Percentiles rank a stretch among this genome's conserved stretches.
Evolutionary conservation across 176 grass and related monocot genomes (phyloP).

Genomic region (Rhynchospora breviuscula): DNA sequence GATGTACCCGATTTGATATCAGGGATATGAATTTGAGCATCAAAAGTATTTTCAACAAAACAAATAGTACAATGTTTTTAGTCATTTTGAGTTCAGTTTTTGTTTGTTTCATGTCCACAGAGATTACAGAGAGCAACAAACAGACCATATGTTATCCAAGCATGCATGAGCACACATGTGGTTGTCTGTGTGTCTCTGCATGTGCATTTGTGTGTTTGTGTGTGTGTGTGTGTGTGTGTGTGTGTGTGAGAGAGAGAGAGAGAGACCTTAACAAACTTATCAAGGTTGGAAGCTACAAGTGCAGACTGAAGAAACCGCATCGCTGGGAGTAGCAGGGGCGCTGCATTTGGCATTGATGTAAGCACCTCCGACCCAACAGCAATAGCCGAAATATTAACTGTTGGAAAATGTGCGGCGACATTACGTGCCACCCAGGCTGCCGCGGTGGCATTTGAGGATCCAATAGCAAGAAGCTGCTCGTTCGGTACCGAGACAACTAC

Average conservation of each 20-base stretch:
- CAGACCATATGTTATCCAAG: too few species aligned
- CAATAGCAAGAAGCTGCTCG: slow-evolving; percentile 89
- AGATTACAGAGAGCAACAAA: background rate
- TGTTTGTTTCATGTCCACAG: background rate
- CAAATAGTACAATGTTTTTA: background rate
- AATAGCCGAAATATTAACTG: slow-evolving; percentile 86
- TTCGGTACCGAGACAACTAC: slow-evolving; percentile 86
- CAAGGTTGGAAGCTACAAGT: slow-evolving; percentile 79
- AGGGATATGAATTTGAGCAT: background rate
- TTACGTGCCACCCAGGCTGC: slow-evolving; percentile 77
- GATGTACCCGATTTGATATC: background rate
- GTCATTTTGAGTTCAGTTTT: background rate
- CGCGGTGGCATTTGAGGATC: slow-evolving; percentile 82
- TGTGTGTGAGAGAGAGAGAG: background rate
- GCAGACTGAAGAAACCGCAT: slow-evolving; percentile 86
- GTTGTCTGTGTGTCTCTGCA: too few species aligned
- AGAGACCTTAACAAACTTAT: slow-evolving; percentile 65
- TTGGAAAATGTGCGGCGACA: slow-evolving; percentile 65
- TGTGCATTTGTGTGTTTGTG: background rate
- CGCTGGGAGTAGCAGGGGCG: slow-evolving; percentile 63
- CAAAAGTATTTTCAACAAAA: background rate
- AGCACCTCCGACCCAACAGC: slow-evolving; percentile 89
- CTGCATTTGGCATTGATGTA: slow-evolving; percentile 59
- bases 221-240: background rate
- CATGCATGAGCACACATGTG: too few species aligned